phyloP scores from a whole-genome alignment of 805 yeast genomes.

The Pichia nanzhaoensis region DNA sequence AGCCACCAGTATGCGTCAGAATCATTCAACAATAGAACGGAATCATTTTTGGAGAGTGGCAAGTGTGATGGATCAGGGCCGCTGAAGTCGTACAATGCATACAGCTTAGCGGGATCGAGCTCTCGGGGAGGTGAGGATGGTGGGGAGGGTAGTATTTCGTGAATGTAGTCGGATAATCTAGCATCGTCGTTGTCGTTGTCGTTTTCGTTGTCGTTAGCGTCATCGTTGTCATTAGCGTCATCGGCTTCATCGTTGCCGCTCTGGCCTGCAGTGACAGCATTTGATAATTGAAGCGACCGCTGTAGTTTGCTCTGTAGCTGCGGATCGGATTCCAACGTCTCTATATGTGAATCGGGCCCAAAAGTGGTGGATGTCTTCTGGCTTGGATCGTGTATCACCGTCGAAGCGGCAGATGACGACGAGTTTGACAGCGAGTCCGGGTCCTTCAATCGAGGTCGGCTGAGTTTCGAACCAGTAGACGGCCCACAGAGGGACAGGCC shows the following conservation, averaged over 20 bases:
- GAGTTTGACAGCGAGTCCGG: conserved; percentile 17
- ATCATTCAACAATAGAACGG: conserved; percentile 77
- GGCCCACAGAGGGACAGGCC: conserved; percentile 4
- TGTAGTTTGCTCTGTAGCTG: conserved; percentile 9
- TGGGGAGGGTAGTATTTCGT: conserved; percentile 50
- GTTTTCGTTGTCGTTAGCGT: conserved; percentile 2
- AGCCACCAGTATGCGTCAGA: conserved; percentile 97
- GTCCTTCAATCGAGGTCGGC: not conserved
- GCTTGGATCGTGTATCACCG: conserved; percentile 21
- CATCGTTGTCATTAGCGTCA: not conserved
- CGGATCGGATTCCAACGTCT: conserved; percentile 24
- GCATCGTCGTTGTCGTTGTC: conserved; percentile 19
- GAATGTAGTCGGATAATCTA: conserved; percentile 37
- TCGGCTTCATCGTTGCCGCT: not conserved
- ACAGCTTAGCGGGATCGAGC: conserved; percentile 73
- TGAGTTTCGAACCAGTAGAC: conserved; percentile 7
- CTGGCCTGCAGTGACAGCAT: not conserved
- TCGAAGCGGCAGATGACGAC: conserved; percentile 26
- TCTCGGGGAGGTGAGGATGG: conserved; percentile 76
- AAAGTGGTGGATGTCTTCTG: not conserved
- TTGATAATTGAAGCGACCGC: conserved; percentile 2
- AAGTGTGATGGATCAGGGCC: conserved; percentile 96
- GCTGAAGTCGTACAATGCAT: conserved; percentile 78
- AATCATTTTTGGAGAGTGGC: conserved; percentile 69
- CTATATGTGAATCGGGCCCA: conserved; percentile 3